Percentiles rank a stretch among this genome's conserved stretches.
phyloP scores from a whole-genome alignment of 2,329 filamentous ascomycete genomes.

The Hymenoscyphus salicellus region DNA sequence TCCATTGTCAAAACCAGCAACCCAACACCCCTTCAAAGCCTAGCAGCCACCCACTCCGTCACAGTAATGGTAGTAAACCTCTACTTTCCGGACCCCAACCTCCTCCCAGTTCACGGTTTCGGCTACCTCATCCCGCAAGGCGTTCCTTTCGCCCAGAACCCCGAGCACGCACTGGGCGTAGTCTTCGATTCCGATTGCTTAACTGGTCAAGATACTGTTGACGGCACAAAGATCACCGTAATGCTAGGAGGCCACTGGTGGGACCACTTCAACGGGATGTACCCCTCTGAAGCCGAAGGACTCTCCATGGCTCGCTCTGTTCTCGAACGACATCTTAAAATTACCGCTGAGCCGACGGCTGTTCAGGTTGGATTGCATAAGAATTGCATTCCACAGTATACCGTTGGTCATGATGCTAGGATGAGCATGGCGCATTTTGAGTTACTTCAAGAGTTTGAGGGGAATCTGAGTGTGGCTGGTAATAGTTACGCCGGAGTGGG shows the following conservation, averaged over 20 bases:
- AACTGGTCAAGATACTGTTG: slow-evolving; percentile 50
- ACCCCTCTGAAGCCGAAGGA: slow-evolving; percentile 65
- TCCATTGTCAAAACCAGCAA: slow-evolving; percentile 11
- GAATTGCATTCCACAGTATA: slow-evolving; percentile 88
- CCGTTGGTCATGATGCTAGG: slow-evolving; percentile 62
- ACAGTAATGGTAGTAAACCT: slow-evolving; percentile 92
- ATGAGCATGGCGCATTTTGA: slow-evolving; percentile 34
- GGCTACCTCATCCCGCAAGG: slow-evolving; percentile 87
- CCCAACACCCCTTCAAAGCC: slow-evolving; percentile 42
- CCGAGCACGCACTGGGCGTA: slow-evolving; percentile 81
- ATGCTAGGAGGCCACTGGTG: slow-evolving; percentile 95
- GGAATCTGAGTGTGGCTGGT: slow-evolving; percentile 43
- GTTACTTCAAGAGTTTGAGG: slow-evolving; percentile 32
- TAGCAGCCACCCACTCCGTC: slow-evolving; percentile 60
- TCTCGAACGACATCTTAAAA: slow-evolving; percentile 70
- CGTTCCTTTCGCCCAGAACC: slow-evolving; percentile 68
- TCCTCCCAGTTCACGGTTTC: slow-evolving; percentile 69
- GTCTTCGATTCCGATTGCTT: slow-evolving; percentile 71
- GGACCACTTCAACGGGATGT: slow-evolving; percentile 55
- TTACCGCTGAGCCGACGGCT: slow-evolving; percentile 59
- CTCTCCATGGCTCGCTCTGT: slow-evolving; percentile 67
- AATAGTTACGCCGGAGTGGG: slow-evolving; percentile 48
- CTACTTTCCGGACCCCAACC: slow-evolving; percentile 65
- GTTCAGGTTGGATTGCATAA: slow-evolving; percentile 58
- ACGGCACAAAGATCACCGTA: slow-evolving; percentile 83